Evolutionary conservation across 768 basidiomycete species (phyloP), one percentile per base, ranked within the genome.

Genomic region (Boletus rubroflammeus): DNA sequence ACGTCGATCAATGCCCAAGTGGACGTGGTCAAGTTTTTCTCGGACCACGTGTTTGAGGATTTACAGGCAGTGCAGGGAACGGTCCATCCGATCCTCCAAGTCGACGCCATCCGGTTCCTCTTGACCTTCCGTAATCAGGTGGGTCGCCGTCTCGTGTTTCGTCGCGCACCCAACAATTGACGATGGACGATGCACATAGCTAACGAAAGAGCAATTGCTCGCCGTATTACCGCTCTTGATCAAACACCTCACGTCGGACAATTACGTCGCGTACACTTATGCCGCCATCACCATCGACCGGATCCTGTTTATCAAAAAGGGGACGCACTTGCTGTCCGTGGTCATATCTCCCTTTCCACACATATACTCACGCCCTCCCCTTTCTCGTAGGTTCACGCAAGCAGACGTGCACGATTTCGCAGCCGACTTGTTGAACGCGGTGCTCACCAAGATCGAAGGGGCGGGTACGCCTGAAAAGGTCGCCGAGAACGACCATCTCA

Each of bases 271-370:
- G 25, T 96, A 90, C 64, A 95, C 96, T 0, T 98, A 98, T 71
- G 93, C 95, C 9, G 95, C 97, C 17, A 94, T 98, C 63, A 93
- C 95, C n/a, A 95, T 99, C 65, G 97, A 99, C 65, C 83, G 94
- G 7, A 86, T 98, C 50, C 73, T 99, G 38, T 92, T 85, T 71
- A 97, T 98, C 71, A 93, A 90, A 66, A 85, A 88, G 63, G 82
- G 83, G 3, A 78, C 78, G 5, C 80, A 83, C 57, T 76, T 91
- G 25, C 65, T 93, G 94, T 97, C 54, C 51, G 90, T 76, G 6
- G 25, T 21, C 23, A 0, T 19, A 0, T 19, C 6, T 57, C 19
- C 10, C 35, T 53, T 41, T 43, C 1, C 6, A 6, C 34, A 5
- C 26, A 41, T 41, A 26, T 35, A 31, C 48, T 34, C 32, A 47